Evolutionary conservation across 208 protist species (phyloP).

Genomic region (Trypanosomatidae sp.): DNA sequence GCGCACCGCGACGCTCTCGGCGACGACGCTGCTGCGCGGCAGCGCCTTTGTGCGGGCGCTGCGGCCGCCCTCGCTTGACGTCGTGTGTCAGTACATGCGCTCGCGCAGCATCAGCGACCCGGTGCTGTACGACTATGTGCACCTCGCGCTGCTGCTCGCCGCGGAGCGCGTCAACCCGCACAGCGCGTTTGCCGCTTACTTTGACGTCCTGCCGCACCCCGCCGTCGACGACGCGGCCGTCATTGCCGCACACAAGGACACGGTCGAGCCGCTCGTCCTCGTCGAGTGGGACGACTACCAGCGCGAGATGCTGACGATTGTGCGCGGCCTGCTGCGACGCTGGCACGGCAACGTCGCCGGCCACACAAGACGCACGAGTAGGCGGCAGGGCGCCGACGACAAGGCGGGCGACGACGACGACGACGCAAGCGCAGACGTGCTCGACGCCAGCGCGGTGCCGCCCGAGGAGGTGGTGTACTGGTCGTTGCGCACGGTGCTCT

Average conservation of each 20-base stretch:
- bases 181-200: constrained; percentile 32
- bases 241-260: constrained; percentile 52
- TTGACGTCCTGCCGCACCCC: constrained; percentile 51
- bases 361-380: too few relatives aligned
- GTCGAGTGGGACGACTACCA: constrained; percentile 81
- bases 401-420: too few relatives aligned
- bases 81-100: constrained; percentile 29
- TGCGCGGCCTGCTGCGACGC: constrained; percentile 23
- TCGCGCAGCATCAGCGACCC: constrained; percentile 46
- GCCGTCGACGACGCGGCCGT: constrained; percentile 46
- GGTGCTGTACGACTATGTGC: constrained; percentile 54
- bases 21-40: constrained; percentile 18
- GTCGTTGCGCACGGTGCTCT: constrained; percentile 56
- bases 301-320: constrained; percentile 39
- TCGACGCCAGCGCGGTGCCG: constrained; percentile 8
- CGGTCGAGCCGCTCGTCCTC: constrained; percentile 40
- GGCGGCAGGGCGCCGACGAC: too few relatives aligned
- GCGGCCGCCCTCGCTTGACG: constrained; percentile 29
- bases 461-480: constrained; percentile 68
- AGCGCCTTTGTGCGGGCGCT: constrained; percentile 10
- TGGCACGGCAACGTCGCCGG: too few relatives aligned
- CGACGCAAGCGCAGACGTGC: too few relatives aligned
- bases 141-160: constrained; percentile 52
- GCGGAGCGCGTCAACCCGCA: constrained; percentile 31
- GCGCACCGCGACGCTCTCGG: constrained; percentile 15